These are phyloP conservation scores for Ammopiptanthus mongolicus DNA, from an alignment of 306 rosid species.

Conservation along the genomic window DNA sequence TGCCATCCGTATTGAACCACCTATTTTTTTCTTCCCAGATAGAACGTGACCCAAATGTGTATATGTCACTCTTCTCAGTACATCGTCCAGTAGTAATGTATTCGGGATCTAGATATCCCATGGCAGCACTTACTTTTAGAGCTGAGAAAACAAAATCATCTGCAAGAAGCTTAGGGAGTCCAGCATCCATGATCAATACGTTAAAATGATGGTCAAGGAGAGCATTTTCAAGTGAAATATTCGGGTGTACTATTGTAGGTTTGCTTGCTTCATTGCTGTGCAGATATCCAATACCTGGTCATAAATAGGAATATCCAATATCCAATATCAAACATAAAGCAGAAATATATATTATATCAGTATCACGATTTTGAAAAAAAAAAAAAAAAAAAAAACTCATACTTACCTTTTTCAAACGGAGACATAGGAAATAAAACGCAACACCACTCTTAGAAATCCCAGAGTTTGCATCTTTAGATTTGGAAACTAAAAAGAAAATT, in stretches of 20 bases:
- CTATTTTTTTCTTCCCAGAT: conserved; percentile 54
- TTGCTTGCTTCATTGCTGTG: conserved; percentile 59
- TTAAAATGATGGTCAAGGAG: conserved; percentile 64
- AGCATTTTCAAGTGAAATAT: conserved; percentile 77
- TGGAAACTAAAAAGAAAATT: too few relatives aligned
- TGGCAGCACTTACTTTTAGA: conserved; percentile 92
- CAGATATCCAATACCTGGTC: conserved; percentile 73
- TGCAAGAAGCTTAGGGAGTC: conserved; percentile 85
- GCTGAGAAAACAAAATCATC: conserved; percentile 87
- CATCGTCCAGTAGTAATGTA: conserved; percentile 88
- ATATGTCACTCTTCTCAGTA: conserved; percentile 85
- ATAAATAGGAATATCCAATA: conserved; percentile 17
- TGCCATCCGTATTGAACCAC: conserved; percentile 46
- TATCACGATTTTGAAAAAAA: too few relatives aligned
- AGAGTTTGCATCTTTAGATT: too few relatives aligned
- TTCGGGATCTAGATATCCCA: conserved; percentile 97
- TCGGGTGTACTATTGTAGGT: conserved; percentile 80
- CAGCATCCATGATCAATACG: conserved; percentile 74
- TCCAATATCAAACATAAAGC: conserved; percentile 1
- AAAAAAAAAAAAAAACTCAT: too few relatives aligned
- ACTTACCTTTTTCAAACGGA: too few relatives aligned
- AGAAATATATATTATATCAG: background rate
- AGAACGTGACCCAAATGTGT: conserved; percentile 87
- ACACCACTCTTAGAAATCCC: too few relatives aligned
- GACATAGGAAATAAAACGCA: too few relatives aligned